Evolutionary conservation across 768 basidiomycete genomes (phyloP).

Genomic region (Pleurotus cornucopiae): DNA sequence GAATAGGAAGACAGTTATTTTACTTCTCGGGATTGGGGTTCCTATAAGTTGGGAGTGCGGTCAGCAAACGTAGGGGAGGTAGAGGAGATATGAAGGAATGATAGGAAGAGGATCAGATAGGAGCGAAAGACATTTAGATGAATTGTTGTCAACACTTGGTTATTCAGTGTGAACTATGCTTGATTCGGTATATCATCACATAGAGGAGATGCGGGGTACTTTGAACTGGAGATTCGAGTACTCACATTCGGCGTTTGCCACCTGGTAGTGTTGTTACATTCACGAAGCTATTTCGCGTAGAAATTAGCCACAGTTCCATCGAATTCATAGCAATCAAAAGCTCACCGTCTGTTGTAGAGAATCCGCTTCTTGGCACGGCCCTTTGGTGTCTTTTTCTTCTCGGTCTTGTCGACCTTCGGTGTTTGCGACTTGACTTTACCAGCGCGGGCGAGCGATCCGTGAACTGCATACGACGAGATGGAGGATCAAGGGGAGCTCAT

Average conservation of each 20-base stretch:
- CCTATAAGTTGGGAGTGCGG: constrained; percentile 32
- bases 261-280: constrained; percentile 89
- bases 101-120: constrained; percentile 73
- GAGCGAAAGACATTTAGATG: constrained; percentile 98
- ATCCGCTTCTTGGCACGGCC: constrained; percentile 97
- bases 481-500: background rate
- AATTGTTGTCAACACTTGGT: constrained; percentile 73
- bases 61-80: constrained; percentile 15
- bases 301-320: background rate
- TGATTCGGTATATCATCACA: constrained; percentile 58
- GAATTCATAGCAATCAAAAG: background rate
- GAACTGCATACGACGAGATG: constrained; percentile 49
- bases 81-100: constrained; percentile 11
- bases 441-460: constrained; percentile 99
- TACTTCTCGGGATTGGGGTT: constrained; percentile 68
- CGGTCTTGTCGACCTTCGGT: constrained; percentile 97
- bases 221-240: constrained; percentile 19
- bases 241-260: constrained; percentile 96
- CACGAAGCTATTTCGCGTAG: constrained; percentile 59
- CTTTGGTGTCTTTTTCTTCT: constrained; percentile 98
- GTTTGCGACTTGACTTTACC: constrained; percentile 99
- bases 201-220: background rate
- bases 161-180: constrained; percentile 98
- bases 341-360: constrained; percentile 89
- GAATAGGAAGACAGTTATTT: constrained; percentile 12